phyloP scores from a whole-genome alignment of 2,329 filamentous ascomycete genomes.

The Phyllosticta citrichinensis region DNA sequence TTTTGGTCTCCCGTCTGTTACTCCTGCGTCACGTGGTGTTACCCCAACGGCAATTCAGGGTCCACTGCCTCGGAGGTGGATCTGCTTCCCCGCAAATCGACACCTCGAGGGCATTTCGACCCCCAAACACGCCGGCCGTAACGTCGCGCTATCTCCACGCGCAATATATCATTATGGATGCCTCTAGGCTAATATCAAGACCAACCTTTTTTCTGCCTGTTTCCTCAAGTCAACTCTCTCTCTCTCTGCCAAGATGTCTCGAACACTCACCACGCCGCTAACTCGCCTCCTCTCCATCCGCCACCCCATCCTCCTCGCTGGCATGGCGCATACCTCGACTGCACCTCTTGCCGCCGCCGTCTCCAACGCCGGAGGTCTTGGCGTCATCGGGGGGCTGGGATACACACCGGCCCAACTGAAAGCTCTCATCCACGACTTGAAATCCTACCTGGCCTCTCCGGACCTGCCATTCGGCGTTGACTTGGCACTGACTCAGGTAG shows the following conservation, averaged over 20 bases:
- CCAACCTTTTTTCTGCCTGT: background rate
- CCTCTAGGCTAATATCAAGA: background rate
- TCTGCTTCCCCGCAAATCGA: background rate
- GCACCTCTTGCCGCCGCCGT: conserved; percentile 30
- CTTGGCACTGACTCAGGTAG: conserved; percentile 81
- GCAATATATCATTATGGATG: background rate
- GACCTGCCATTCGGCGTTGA: conserved; percentile 82
- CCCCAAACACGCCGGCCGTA: background rate
- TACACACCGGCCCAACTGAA: conserved; percentile 59
- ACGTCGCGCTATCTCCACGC: background rate
- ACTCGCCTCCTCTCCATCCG: conserved; percentile 62
- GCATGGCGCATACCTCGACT: conserved; percentile 71
- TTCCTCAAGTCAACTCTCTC: background rate
- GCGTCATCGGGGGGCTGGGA: conserved; percentile 40
- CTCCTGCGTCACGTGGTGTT: background rate
- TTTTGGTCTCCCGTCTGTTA: background rate
- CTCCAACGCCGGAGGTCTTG: conserved; percentile 76
- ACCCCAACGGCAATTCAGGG: background rate
- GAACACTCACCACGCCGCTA: conserved; percentile 25
- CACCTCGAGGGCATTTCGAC: background rate
- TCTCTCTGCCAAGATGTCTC: background rate
- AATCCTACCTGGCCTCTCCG: conserved; percentile 56
- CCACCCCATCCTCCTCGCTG: conserved; percentile 84
- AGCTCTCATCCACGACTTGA: conserved; percentile 76
- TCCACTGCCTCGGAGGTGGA: background rate